phyloP scores from a whole-genome alignment of 2,329 filamentous ascomycete species.

The Emmonsia crescens region DNA sequence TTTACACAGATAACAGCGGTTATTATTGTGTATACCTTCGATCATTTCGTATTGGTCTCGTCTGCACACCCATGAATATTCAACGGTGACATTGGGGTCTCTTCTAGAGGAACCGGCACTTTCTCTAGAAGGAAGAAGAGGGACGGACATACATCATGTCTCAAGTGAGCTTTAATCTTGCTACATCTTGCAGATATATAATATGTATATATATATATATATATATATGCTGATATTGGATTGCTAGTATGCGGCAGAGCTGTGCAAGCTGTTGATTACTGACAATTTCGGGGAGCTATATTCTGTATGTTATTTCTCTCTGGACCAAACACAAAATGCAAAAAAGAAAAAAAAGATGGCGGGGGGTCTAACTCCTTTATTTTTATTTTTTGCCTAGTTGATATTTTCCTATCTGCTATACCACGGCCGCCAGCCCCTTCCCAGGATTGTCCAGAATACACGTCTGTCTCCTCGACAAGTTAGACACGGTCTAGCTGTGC shows the following conservation, averaged over 20 bases:
- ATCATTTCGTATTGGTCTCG: not conserved
- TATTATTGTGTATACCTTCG: not conserved
- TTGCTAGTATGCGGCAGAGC: conserved; percentile 61
- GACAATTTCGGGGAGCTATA: conserved; percentile 87
- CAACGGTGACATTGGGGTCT: conserved; percentile 56
- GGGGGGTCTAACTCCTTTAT: conserved; percentile 1
- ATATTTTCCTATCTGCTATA: conserved; percentile 71
- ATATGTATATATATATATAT: conserved; percentile 15
- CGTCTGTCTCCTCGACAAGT: conserved; percentile 64
- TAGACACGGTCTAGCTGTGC: conserved; percentile 68
- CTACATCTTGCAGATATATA: conserved; percentile 11
- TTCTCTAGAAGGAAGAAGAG: conserved; percentile 55
- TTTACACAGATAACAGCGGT: conserved; percentile 19
- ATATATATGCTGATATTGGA: conserved; percentile 15
- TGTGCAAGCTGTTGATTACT: conserved; percentile 79
- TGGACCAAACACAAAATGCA: conserved; percentile 3
- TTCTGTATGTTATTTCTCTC: conserved; percentile 51
- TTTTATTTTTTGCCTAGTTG: conserved; percentile 46
- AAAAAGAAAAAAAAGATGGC: conserved; percentile 8
- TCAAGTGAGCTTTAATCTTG: conserved; percentile 39
- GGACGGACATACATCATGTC: conserved; percentile 33
- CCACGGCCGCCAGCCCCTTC: conserved; percentile 64
- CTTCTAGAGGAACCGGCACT: conserved; percentile 69
- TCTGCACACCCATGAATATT: conserved; percentile 19
- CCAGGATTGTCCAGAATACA: conserved; percentile 59